These are phyloP conservation scores for Yamadazyma conglobata DNA, from an alignment of 1,139 yeast genomes.

Conservation along the genomic window DNA sequence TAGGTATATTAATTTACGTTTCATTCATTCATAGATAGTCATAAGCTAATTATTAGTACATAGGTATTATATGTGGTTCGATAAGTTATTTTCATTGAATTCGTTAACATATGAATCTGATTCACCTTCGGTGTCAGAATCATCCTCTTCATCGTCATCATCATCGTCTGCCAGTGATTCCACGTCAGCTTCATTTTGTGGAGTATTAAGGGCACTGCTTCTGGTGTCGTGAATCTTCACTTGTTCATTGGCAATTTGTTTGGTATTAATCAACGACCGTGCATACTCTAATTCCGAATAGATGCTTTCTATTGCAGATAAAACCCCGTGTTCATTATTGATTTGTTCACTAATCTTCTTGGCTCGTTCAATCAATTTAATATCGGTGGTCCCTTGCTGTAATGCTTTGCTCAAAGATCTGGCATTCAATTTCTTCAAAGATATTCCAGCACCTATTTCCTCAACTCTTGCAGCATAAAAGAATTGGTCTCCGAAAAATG, in stretches of 20 bases:
- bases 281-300: conserved; percentile 83
- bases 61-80: too few species aligned
- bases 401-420: conserved; percentile 65
- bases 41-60: too few species aligned
- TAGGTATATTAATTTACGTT: too few species aligned
- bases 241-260: conserved; percentile 15
- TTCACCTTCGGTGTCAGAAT: not conserved
- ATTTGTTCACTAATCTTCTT: conserved; percentile 58
- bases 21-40: too few species aligned
- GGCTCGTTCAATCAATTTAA: conserved; percentile 66
- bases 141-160: not conserved
- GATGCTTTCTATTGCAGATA: conserved; percentile 68
- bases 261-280: conserved; percentile 33
- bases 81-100: too few species aligned
- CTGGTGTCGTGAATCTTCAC: conserved; percentile 8
- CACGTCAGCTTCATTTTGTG: conserved; percentile 7
- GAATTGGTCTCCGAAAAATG: conserved; percentile 95
- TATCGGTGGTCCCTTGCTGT: conserved; percentile 61
- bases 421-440: conserved; percentile 63
- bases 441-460: conserved; percentile 85
- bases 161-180: not conserved
- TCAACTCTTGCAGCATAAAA: conserved; percentile 85
- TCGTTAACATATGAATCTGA: too few species aligned
- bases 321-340: conserved; percentile 72
- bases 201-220: conserved; percentile 7